Evolutionary conservation across 768 basidiomycete species (phyloP).

Genomic region (Macrolepiota dolichaula): DNA sequence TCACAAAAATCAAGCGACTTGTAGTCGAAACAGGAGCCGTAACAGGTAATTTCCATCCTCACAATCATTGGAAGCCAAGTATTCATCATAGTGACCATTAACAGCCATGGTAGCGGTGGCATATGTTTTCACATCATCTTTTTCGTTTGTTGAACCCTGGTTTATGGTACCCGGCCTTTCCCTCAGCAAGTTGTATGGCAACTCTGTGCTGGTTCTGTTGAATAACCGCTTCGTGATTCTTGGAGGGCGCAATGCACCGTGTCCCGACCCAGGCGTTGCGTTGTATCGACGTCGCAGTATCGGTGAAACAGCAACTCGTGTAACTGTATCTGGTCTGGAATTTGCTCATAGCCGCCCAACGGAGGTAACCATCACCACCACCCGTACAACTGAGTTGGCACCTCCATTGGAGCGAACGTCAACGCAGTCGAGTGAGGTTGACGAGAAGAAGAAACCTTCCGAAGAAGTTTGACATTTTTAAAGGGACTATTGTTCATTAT

Average conservation of each 20-base stretch:
- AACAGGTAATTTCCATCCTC: background rate
- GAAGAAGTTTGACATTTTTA: background rate
- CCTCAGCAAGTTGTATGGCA: background rate
- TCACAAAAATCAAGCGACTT: background rate
- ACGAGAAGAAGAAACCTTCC: background rate
- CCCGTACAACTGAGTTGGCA: background rate
- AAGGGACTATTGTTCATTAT: no score
- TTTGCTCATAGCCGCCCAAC: background rate
- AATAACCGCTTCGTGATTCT: slow-evolving; percentile 2
- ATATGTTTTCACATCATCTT: background rate
- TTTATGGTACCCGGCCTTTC: background rate
- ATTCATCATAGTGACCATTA: background rate
- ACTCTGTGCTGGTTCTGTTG: slow-evolving; percentile 3
- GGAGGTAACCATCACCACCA: background rate
- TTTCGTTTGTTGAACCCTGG: background rate
- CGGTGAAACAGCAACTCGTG: background rate
- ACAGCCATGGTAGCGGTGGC: background rate
- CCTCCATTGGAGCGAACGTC: background rate
- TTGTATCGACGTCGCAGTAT: background rate
- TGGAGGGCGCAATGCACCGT: background rate
- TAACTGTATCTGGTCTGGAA: background rate
- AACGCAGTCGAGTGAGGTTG: background rate
- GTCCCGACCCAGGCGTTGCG: background rate
- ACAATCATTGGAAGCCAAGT: background rate
- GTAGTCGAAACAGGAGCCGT: slow-evolving; percentile 3